These are phyloP conservation scores for Claviceps fusiformis DNA, from an alignment of 2,329 filamentous ascomycete species.

Conservation along the genomic window DNA sequence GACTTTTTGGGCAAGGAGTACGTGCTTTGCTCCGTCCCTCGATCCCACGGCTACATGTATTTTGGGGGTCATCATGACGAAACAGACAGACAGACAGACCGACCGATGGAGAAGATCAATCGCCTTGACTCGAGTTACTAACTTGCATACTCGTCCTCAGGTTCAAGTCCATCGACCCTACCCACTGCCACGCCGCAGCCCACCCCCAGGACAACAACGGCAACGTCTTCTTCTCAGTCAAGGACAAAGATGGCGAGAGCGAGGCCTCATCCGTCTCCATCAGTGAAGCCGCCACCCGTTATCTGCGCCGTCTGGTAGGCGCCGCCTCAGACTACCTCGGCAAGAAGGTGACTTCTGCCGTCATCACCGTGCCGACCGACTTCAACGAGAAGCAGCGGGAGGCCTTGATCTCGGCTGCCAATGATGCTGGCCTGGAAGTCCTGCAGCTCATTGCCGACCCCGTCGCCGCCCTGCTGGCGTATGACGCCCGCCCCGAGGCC, in stretches of 20 bases:
- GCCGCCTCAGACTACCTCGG: constrained; percentile 88
- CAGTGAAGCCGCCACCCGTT: constrained; percentile 70
- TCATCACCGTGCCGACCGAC: constrained; percentile 88
- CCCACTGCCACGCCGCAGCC: constrained; percentile 83
- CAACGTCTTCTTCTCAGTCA: constrained; percentile 67
- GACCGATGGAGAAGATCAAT: background rate
- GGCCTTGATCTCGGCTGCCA: constrained; percentile 64
- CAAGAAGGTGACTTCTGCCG: constrained; percentile 86
- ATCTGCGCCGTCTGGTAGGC: constrained; percentile 65
- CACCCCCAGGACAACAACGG: constrained; percentile 67
- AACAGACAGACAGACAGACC: background rate
- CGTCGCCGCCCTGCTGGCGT: constrained; percentile 75
- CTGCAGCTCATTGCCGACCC: constrained; percentile 90
- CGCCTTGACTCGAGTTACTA: background rate
- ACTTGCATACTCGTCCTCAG: constrained; percentile 19
- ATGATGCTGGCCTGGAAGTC: constrained; percentile 71
- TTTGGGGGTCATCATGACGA: no score
- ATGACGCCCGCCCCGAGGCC: constrained; percentile 72
- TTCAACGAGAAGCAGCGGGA: constrained; percentile 78
- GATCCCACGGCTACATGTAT: no score
- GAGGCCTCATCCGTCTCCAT: constrained; percentile 56
- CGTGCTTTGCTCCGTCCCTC: constrained; percentile 13
- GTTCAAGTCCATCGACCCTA: constrained; percentile 94
- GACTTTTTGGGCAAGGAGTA: constrained; percentile 93
- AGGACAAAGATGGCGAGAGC: constrained; percentile 56